phyloP scores from a whole-genome alignment of 2,329 filamentous ascomycete species.

The Sporothrix phasma region DNA sequence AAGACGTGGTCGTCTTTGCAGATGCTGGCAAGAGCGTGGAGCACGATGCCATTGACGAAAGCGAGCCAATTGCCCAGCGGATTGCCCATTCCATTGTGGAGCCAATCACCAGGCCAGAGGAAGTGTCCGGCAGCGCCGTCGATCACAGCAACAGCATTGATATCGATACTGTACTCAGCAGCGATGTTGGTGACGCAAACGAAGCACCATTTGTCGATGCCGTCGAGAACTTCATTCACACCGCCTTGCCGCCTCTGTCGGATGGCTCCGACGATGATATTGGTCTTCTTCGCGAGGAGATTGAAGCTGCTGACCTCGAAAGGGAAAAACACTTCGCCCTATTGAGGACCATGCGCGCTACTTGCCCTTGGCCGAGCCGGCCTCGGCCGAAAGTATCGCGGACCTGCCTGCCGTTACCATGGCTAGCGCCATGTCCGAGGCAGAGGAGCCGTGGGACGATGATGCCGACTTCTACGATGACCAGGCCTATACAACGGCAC shows the following conservation, averaged over 20 bases:
- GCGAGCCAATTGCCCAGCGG: neutral
- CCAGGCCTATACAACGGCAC: conserved; percentile 68
- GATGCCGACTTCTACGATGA: conserved; percentile 59
- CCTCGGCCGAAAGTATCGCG: conserved; percentile 5
- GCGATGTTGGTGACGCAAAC: conserved; percentile 26
- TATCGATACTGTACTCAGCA: conserved; percentile 18
- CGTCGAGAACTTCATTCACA: conserved; percentile 30
- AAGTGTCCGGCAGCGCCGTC: neutral
- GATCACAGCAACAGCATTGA: neutral
- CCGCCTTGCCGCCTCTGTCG: neutral
- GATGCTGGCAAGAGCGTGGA: neutral
- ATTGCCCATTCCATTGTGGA: neutral
- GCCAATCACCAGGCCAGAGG: neutral
- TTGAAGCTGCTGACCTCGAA: conserved; percentile 6
- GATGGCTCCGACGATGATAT: neutral
- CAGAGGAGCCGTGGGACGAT: conserved; percentile 69
- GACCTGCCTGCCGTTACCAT: conserved; percentile 11
- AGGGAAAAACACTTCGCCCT: neutral
- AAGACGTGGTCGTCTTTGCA: conserved; percentile 11
- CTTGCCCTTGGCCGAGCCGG: neutral
- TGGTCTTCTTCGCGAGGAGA: conserved; percentile 10
- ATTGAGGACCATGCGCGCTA: neutral
- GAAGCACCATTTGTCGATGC: conserved; percentile 37
- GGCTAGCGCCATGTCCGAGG: conserved; percentile 30
- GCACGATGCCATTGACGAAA: neutral